Conservation (phyloP, 2,329 filamentous ascomycete species). For the Aspergillus ochraceus region DNA sequence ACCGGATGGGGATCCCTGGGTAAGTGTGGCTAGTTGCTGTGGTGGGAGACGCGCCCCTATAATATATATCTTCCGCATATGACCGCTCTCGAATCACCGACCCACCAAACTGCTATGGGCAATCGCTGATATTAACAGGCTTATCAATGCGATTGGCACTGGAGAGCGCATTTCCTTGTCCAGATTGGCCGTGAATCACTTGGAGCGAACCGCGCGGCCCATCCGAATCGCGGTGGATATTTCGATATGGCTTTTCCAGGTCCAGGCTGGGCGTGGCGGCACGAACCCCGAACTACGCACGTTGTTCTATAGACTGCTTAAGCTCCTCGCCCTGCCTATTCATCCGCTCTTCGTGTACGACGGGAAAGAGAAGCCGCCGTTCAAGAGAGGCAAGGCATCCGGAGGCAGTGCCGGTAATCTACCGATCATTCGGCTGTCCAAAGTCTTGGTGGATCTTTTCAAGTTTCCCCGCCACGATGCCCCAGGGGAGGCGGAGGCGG, state of each 20-base stretch:
- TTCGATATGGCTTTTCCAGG: conserved; percentile 96
- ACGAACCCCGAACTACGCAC: conserved; percentile 87
- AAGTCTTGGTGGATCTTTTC: conserved; percentile 80
- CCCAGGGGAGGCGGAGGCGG: conserved; percentile 92
- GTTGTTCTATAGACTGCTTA: conserved; percentile 85
- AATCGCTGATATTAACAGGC: conserved; percentile 42
- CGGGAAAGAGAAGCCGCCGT: conserved; percentile 76
- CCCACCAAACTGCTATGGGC: background rate
- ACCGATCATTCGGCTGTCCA: conserved; percentile 72
- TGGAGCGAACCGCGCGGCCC: conserved; percentile 69
- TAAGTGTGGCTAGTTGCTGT: conserved; percentile 24
- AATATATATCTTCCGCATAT: conserved; percentile 2
- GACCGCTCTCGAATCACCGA: background rate
- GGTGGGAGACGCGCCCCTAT: background rate
- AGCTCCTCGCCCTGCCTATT: conserved; percentile 73
- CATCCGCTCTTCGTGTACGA: conserved; percentile 90
- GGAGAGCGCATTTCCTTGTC: conserved; percentile 78
- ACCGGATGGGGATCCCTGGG: conserved; percentile 48
- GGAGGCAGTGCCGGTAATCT: conserved; percentile 57
- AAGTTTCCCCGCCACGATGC: conserved; percentile 82
- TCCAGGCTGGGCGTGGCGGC: conserved; percentile 80
- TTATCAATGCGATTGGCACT: conserved; percentile 85
- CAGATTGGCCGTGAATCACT: conserved; percentile 76
- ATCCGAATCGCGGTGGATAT: conserved; percentile 89
- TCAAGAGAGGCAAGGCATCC: conserved; percentile 80